Conservation (phyloP, 441 rosid species). For the Pelargonium cotyledonis region DNA sequence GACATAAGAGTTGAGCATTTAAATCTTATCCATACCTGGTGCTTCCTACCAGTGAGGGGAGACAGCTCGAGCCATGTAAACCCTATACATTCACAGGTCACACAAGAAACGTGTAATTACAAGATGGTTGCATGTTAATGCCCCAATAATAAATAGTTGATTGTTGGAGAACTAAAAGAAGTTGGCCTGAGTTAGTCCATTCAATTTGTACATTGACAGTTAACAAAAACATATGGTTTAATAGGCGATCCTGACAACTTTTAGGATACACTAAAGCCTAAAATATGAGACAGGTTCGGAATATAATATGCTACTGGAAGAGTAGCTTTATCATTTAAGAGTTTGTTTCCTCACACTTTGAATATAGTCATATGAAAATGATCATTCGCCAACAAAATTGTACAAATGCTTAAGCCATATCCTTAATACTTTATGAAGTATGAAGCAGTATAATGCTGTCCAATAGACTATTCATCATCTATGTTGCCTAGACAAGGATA, state of each 20-base stretch:
- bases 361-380: background rate
- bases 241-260: background rate
- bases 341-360: too few species aligned
- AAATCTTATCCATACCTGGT: constrained; percentile 52
- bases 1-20: constrained; percentile 2
- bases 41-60: constrained; percentile 92
- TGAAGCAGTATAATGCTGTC: background rate
- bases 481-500: too few species aligned
- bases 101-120: constrained; percentile 14
- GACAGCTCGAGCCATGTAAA: constrained; percentile 81
- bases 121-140: background rate
- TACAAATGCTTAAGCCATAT: too few species aligned
- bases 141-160: too few species aligned
- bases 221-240: too few species aligned
- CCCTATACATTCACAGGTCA: constrained; percentile 39
- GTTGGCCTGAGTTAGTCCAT: too few species aligned
- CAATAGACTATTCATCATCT: background rate
- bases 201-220: too few species aligned
- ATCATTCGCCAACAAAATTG: background rate
- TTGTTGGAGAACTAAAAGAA: too few species aligned
- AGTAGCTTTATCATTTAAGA: background rate
- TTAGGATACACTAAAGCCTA: background rate
- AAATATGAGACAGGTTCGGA: background rate
- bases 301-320: background rate
- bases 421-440: background rate